Evolutionary conservation across 1,284 basidiomycete genomes (phyloP), one percentile per base, ranked within the genome.

Genomic region (Coniophora puteana): DNA sequence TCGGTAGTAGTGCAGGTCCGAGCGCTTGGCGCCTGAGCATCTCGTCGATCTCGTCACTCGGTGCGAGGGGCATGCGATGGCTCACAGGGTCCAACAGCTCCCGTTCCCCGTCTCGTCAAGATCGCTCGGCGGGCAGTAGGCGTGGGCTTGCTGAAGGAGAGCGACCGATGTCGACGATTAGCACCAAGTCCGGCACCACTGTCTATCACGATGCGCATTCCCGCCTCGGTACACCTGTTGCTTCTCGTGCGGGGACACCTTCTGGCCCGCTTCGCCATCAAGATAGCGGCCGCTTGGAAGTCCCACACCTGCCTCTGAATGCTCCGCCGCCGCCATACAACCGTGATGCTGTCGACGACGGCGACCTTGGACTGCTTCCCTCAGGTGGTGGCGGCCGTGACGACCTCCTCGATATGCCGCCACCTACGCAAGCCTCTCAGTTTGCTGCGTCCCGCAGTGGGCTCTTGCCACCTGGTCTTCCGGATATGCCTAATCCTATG

Each of bases 391-490:
- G 47, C 25, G 39, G 49, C 25, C 36, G 53, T 34, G 36, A 38
- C 32, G 81, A 84, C 49, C 62, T 78, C 34, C 67, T 85, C 0
- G 83, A 84, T 48, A 63, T 75, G 44, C 81, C 83, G 2, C 76
- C 66, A 1, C 81, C 81, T 1, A 59, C 68, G 11, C 72, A 77
- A 6, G 61, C 71, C 2, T 66, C 71, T 11, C 69, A 70, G 1
- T 80, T 81, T 48, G 55, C 64, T 8, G 67, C 70, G 0, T 62
- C 67, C 5, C 64, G 51, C 10, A 55, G 43, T 8, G 58, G 57
- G 21, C 56, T 57, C 11, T 59, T 66, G 46, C 78, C 78, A 1
- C 79, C 78, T 25, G 79, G 79, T 5, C 65, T 83, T 14, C 58
- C 58, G 1, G 51, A 46, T 3, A 43, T 67, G 8, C 58, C 62